A percentile compares a stretch with the other conserved stretches of the same genome.
Evolutionary conservation across 805 yeast genomes (phyloP).

Genomic region (Starmerella bombicola): DNA sequence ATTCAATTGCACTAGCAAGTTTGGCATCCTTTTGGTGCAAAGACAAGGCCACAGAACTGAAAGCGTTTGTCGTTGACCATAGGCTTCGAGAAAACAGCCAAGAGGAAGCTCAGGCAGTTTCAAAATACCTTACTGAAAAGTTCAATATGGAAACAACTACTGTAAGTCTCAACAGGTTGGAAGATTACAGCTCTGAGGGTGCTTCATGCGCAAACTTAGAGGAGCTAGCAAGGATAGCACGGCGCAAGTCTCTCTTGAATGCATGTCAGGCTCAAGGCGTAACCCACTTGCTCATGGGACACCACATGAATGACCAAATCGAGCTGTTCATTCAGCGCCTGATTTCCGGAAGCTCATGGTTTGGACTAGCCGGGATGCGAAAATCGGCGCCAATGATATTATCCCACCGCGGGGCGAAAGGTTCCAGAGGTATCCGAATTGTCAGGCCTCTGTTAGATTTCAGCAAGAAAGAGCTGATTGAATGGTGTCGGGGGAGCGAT

Average conservation of each 20-base stretch:
- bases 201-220: conserved; percentile 34
- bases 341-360: conserved; percentile 33
- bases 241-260: conserved; percentile 37
- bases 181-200: conserved; percentile 16
- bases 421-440: conserved; percentile 21
- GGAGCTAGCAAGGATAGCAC: conserved; percentile 42
- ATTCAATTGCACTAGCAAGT: conserved; percentile 57
- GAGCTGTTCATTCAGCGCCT: conserved; percentile 57
- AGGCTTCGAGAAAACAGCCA: conserved; percentile 38
- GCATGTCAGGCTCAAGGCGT: conserved; percentile 33
- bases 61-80: conserved; percentile 59
- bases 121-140: conserved; percentile 15
- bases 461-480: conserved; percentile 35
- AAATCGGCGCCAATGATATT: conserved; percentile 16
- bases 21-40: conserved; percentile 34
- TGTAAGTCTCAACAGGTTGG: conserved; percentile 25
- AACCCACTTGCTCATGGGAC: conserved; percentile 44
- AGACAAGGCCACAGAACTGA: conserved; percentile 25
- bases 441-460: conserved; percentile 44
- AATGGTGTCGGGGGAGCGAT: conserved; percentile 33
- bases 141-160: conserved; percentile 30
- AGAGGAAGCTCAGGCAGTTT: conserved; percentile 38
- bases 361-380: conserved; percentile 50
- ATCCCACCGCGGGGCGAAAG: conserved; percentile 9
- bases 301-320: conserved; percentile 57